Evolutionary conservation across 2,329 filamentous ascomycete genomes (phyloP), one percentile per base, ranked within the genome.

Genomic region (Cordyceps cateniannulata): DNA sequence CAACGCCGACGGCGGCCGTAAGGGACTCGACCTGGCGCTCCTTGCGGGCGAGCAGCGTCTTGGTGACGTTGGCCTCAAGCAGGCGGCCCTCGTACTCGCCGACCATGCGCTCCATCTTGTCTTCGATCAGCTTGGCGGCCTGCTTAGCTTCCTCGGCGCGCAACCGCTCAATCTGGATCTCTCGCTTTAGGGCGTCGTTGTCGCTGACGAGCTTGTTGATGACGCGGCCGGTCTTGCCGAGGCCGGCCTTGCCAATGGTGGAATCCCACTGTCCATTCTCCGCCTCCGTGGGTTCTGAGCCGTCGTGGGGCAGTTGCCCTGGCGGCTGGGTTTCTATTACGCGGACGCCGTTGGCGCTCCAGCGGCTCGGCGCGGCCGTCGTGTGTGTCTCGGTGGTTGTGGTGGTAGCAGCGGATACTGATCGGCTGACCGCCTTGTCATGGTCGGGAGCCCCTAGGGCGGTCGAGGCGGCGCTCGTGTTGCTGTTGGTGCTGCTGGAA

Each of bases 121-220:
- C 86, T 69, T 89, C 86, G 51, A 88, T 76, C 64, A 90, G 79
- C 63, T 84, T 85, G 12, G 87, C 82, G 5, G 84, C 81, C 69
- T 89, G 85, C 66, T 85, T 84, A n/a, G 87, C 81, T 68, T 92
- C 89, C 62, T 91, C 88, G 49, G 87, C 81, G 50, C 81, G 81
- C 59, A 88, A 71, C 22, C 79, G 78, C 72, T 89, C 86, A 61
- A 88, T 83, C 67, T 87, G 80, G 61, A 90, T 78, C 64, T 93
- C 89, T 57, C 89, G 83, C 67, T 89, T 89, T 50, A 93, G 78
- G 45, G 86, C 82, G 69, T 93, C 90, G 66, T 92, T 92, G 70
- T 93, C 90, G 58, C 87, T 86, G 69, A 91, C 90, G 59, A 95
- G 81, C 69, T 86, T 85, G 74, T 95, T 91, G 72, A 95, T 93